phyloP scores from a whole-genome alignment of 768 basidiomycete species.

The Lactarius trivialis region DNA sequence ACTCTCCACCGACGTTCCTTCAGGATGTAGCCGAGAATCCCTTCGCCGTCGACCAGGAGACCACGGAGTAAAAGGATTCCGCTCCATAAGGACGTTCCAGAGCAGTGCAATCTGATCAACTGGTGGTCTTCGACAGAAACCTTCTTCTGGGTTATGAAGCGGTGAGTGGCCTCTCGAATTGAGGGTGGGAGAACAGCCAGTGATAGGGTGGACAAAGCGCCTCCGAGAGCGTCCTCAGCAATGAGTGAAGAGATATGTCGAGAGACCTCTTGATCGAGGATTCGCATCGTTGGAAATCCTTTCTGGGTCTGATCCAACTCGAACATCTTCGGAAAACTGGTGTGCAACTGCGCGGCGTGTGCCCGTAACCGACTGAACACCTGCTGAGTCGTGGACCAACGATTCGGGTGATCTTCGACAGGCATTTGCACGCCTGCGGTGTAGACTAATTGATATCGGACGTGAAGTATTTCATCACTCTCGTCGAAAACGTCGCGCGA shows the following conservation, averaged over 20 bases:
- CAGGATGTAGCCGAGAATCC: slow-evolving; percentile 26
- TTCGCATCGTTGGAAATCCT: neutral
- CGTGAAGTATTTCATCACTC: too few relatives aligned
- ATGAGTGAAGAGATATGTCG: neutral
- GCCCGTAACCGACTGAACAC: too few relatives aligned
- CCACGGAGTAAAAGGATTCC: slow-evolving; percentile 39
- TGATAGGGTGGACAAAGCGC: neutral
- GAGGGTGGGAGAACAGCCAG: neutral
- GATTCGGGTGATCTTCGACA: too few relatives aligned
- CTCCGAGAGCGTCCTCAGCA: neutral
- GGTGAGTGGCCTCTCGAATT: neutral
- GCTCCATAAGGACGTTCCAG: slow-evolving; percentile 28
- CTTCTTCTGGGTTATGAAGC: neutral
- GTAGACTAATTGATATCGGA: too few relatives aligned
- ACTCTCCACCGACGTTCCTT: slow-evolving; percentile 41
- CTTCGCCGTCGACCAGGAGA: slow-evolving; percentile 29
- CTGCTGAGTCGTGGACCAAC: too few relatives aligned
- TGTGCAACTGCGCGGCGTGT: too few relatives aligned
- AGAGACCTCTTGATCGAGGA: neutral
- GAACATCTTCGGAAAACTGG: neutral
- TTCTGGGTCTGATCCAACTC: neutral
- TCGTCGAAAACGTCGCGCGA: too few relatives aligned
- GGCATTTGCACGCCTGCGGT: too few relatives aligned
- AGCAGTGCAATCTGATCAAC: neutral
- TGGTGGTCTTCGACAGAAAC: neutral